Base-by-base conservation (phyloP, 331 rosid species). In the Pyracantha coccinea region DNA sequence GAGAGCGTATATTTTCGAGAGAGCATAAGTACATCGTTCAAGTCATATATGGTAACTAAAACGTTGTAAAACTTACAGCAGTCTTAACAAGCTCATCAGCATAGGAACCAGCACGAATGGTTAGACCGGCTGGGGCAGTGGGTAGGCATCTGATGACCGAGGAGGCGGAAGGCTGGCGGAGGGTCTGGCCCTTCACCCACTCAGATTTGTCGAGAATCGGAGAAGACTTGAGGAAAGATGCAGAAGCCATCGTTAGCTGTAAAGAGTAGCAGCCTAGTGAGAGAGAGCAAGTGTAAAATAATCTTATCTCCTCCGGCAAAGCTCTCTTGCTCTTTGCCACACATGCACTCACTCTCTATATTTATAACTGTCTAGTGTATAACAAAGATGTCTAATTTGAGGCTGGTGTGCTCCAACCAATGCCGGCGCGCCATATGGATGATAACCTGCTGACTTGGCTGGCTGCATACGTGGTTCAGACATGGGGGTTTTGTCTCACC, bases 11-110 rank as follows among this genome's bases (percentile, higher is more conserved):
- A 1, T 27, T 7, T 61, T 27, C 52, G 5, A 5, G 7, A 23
- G 59, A 44, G 47, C 2, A 4, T 44, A 44, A 32, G 0, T 12
- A 14, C 8, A 10, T 17, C 0, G 68, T 19, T 1, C 13, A 4
- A 16, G 2, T 19, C 9, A 4, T 19, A 61, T 15, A 61, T 13
- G 32, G 41, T 7, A 19, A 61, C 8, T 73, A 29, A 24, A 41
- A 38, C 12, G 59, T 38, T 21, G 59, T 38, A 7, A 6, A 23
- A 75, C 87, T 25, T 87, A 92, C 96, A 73, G 98, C 98, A 14
- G 98, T 92, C 75, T 92, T 92, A 85, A 92, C 91, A 28, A 92
- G 90, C 75, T 92, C 98, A 11, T 92, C 98, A 2, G 90, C 79
- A 32, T 92, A 92, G 69, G 97, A 80, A 63, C 82, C 60, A n/a